A percentile compares a stretch with the other conserved stretches of the same genome.
These are phyloP conservation scores for Apiospora hydei DNA, from an alignment of 2,329 filamentous ascomycete genomes.

Conservation along the genomic window DNA sequence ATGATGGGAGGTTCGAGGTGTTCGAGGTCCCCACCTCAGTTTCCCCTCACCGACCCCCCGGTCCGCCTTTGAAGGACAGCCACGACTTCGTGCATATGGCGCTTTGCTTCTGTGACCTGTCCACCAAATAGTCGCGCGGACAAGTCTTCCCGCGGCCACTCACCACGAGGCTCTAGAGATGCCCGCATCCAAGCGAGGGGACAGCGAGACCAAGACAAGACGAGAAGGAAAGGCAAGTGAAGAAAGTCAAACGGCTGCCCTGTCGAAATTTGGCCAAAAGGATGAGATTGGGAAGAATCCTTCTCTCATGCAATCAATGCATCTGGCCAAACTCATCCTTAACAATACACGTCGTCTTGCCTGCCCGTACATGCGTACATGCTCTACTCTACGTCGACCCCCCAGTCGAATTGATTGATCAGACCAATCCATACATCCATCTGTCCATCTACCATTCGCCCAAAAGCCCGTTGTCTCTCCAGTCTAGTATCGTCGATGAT, in stretches of 20 bases:
- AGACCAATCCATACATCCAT: neutral
- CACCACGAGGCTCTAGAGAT: constrained; percentile 14
- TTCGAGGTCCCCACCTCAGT: constrained; percentile 16
- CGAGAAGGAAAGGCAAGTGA: neutral
- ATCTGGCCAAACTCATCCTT: neutral
- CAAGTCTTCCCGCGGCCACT: constrained; percentile 18
- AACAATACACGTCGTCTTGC: neutral
- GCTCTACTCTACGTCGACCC: constrained; percentile 12
- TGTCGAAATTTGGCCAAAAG: neutral
- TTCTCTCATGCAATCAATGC: neutral
- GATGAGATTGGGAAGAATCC: neutral
- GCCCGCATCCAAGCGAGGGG: constrained; percentile 14
- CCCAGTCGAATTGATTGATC: neutral
- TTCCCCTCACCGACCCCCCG: constrained; percentile 28
- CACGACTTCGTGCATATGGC: constrained; percentile 48
- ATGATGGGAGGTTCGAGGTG: neutral
- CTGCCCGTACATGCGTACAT: neutral
- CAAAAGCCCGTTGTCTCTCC: neutral
- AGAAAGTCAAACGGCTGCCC: neutral
- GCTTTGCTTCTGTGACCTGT: constrained; percentile 14
- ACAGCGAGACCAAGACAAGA: neutral
- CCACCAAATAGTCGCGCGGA: constrained; percentile 18
- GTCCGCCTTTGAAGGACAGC: constrained; percentile 51
- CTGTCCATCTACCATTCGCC: constrained; percentile 3
- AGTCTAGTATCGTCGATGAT: neutral